Evolutionary conservation across 768 basidiomycete species (phyloP).

Genomic region (Hypholoma fasciculare): DNA sequence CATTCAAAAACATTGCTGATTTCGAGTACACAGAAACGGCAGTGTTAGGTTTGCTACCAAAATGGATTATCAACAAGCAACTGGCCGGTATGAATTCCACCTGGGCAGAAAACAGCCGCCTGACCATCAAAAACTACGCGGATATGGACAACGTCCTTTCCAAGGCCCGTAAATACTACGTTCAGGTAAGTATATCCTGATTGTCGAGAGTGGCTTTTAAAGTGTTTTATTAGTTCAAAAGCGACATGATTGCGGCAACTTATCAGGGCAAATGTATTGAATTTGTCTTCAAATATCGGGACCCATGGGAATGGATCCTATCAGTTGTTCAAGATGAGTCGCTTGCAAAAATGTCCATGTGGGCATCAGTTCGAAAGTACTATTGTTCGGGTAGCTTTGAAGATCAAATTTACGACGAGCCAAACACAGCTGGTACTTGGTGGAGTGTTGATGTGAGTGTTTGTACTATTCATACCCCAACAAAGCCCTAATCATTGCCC

Average conservation of each 20-base stretch:
- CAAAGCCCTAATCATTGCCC: too few species aligned
- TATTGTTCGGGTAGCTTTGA: slow-evolving; percentile 15
- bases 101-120: slow-evolving; percentile 16
- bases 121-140: slow-evolving; percentile 19
- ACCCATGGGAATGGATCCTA: slow-evolving; percentile 29
- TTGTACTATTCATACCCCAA: not conserved
- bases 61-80: slow-evolving; percentile 15
- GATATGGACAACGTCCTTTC: slow-evolving; percentile 20
- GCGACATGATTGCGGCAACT: slow-evolving; percentile 8
- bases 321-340: slow-evolving; percentile 19
- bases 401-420: slow-evolving; percentile 25
- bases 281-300: slow-evolving; percentile 25
- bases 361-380: slow-evolving; percentile 23
- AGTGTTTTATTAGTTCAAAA: slow-evolving; percentile 18
- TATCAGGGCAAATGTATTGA: slow-evolving; percentile 12
- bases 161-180: slow-evolving; percentile 17
- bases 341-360: slow-evolving; percentile 13
- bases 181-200: slow-evolving; percentile 13
- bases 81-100: slow-evolving; percentile 13
- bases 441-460: slow-evolving; percentile 24
- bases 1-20: slow-evolving; percentile 22
- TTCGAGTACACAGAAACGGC: slow-evolving; percentile 26
- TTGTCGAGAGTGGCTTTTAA: not conserved
- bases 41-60: slow-evolving; percentile 16
- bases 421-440: slow-evolving; percentile 29